Conservation (phyloP, 768 basidiomycete species). For the Rubroboletus pulcherrimus region DNA sequence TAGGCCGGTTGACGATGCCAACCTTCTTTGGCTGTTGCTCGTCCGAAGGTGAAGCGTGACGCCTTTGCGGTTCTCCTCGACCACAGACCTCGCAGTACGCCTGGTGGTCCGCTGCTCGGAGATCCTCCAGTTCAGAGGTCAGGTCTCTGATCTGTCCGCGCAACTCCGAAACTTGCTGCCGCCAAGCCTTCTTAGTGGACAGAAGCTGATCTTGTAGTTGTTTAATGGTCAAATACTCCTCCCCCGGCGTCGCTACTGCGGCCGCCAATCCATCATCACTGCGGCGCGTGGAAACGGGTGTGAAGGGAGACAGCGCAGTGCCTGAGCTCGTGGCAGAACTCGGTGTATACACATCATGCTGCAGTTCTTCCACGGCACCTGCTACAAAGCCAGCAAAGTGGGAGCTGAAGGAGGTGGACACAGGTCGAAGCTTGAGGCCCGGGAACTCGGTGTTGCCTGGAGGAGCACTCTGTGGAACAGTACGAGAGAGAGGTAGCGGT, state of each 20-base stretch:
- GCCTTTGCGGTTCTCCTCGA: conserved; percentile 35
- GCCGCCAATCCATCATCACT: conserved; percentile 32
- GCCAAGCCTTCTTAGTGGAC: conserved; percentile 60
- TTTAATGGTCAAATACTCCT: conserved; percentile 45
- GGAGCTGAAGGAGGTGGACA: conserved; percentile 72
- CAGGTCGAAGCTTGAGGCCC: conserved; percentile 64
- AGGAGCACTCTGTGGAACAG: conserved; percentile 59
- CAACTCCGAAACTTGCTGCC: conserved; percentile 70
- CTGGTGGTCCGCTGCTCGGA: conserved; percentile 41
- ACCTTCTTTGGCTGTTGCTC: conserved; percentile 23
- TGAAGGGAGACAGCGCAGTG: conserved; percentile 45
- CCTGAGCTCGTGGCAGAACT: conserved; percentile 43
- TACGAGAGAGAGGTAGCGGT: conserved; percentile 11
- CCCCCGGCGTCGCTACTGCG: conserved; percentile 30
- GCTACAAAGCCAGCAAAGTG: conserved; percentile 53
- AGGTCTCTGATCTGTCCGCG: conserved; percentile 71
- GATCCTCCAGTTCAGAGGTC: conserved; percentile 61
- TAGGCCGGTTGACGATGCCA: conserved; percentile 58
- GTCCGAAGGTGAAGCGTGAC: conserved; percentile 8
- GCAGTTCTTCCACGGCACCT: conserved; percentile 25
- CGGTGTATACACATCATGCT: conserved; percentile 47
- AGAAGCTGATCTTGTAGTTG: conserved; percentile 60
- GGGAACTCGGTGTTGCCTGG: conserved; percentile 61
- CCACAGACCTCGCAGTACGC: conserved; percentile 61
- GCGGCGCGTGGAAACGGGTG: conserved; percentile 34